Evolutionary conservation across 1,284 basidiomycete species (phyloP).

Genomic region (Heliocybe sulcata): DNA sequence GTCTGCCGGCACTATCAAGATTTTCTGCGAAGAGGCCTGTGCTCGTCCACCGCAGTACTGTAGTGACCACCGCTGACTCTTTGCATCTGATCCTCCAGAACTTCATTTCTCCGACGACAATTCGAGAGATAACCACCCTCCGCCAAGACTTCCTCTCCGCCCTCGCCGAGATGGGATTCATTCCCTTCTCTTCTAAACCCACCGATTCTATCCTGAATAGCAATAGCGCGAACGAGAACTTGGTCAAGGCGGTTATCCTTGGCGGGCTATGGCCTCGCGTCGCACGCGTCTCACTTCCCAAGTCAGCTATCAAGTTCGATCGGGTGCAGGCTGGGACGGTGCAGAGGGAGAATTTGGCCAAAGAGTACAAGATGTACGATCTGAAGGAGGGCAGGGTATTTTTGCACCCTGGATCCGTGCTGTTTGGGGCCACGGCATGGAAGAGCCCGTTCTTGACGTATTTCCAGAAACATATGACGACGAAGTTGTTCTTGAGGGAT

Average conservation of each 20-base stretch:
- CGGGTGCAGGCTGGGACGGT: conserved; percentile 75
- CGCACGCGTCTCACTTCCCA: conserved; percentile 70
- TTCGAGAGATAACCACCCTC: conserved; percentile 80
- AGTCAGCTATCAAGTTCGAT: conserved; percentile 73
- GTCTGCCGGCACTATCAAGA: conserved; percentile 37
- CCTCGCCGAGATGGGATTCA: conserved; percentile 71
- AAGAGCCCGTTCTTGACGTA: conserved; percentile 76
- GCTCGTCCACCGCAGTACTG: neutral
- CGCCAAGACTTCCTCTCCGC: conserved; percentile 74
- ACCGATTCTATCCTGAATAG: conserved; percentile 42
- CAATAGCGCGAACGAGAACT: conserved; percentile 60
- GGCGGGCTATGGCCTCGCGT: conserved; percentile 82
- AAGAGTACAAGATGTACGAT: conserved; percentile 79
- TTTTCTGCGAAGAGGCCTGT: conserved; percentile 72
- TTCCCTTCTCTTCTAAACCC: conserved; percentile 37
- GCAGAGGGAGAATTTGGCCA: conserved; percentile 75
- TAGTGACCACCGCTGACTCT: no score
- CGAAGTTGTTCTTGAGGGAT: conserved; percentile 82
- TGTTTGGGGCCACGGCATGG: conserved; percentile 73
- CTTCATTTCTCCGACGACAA: conserved; percentile 71
- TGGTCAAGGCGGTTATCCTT: conserved; percentile 77
- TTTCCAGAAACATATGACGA: conserved; percentile 81
- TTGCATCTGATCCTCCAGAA: conserved; percentile 56
- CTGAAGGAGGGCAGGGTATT: conserved; percentile 57
- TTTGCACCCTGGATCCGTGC: conserved; percentile 78